Percentiles rank a stretch among this genome's conserved stretches.
Evolutionary conservation across 768 basidiomycete species (phyloP).

Genomic region (Tubosaeta brunneosetosa): DNA sequence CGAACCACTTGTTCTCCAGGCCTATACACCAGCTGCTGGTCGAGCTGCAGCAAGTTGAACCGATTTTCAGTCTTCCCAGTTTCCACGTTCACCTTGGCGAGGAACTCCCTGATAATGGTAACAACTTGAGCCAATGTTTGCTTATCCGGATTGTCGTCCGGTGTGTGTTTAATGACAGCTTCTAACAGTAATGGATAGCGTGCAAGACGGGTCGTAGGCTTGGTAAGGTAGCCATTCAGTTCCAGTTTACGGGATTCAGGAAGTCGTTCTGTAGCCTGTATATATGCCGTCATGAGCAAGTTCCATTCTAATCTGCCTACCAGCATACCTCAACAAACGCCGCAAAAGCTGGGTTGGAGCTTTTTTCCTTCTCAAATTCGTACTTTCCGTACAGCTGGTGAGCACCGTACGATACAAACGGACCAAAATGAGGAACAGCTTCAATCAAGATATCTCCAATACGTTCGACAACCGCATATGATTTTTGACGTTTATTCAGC

Average conservation of each 20-base stretch:
- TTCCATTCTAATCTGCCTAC: not conserved
- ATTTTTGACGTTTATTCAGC: conserved; percentile 92
- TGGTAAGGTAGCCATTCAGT: conserved; percentile 95
- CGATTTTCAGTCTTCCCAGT: conserved; percentile 94
- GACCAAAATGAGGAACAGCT: conserved; percentile 78
- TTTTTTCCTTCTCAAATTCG: conserved; percentile 99
- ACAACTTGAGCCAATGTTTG: conserved; percentile 70
- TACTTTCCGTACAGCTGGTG: conserved; percentile 98
- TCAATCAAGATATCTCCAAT: conserved; percentile 92
- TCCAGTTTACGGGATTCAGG: conserved; percentile 96
- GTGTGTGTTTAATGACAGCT: conserved; percentile 88
- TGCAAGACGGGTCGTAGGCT: conserved; percentile 96
- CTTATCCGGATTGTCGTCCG: conserved; percentile 88
- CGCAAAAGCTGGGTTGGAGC: conserved; percentile 85
- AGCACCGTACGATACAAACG: conserved; percentile 93
- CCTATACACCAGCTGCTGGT: conserved; percentile 85
- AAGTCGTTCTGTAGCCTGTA: conserved; percentile 79
- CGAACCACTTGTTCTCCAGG: conserved; percentile 87
- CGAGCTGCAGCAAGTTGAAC: conserved; percentile 91
- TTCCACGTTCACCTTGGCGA: conserved; percentile 86
- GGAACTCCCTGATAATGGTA: conserved; percentile 70
- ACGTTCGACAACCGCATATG: conserved; percentile 85
- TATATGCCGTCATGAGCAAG: not conserved
- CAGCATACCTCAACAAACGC: conserved; percentile 84
- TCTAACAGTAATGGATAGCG: conserved; percentile 91